Evolutionary conservation across 2,329 filamentous ascomycete species (phyloP), one percentile per base, ranked within the genome.

Genomic region (Periconia macrospinosa): DNA sequence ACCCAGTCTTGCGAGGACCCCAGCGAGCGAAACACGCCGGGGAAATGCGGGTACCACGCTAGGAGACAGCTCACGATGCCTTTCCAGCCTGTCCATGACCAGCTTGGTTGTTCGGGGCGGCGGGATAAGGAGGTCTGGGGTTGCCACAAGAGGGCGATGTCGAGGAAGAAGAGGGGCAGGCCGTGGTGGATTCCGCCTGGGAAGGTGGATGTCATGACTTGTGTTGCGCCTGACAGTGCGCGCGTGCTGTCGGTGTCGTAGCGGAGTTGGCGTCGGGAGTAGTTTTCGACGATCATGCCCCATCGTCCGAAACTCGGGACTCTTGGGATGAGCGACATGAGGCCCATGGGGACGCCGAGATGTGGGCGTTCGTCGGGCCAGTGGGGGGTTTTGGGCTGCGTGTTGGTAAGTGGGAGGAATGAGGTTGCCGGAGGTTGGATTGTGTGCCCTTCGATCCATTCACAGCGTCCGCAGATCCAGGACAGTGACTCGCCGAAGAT

Each of bases 121-220:
- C 45, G 23, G 11, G 30, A 23, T 13, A 46, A 20, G n/a, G 10
- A n/a, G 6, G 33, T 2, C 19, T 20, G 20, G 18, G 54, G 54
- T 35, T 52, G 40, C 61, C 60, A 65, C 2, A 61, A 47, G 3
- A 63, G 43, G 2, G 58, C 54, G 14, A 54, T 37, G 41, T 61
- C 58, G 43, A 65, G 61, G 50, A 54, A 56, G 13, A 61, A 49
- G 23, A 53, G 45, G 2, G 61, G 61, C 6, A 63, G 45, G 9
- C 61, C 58, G 13, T 49, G 53, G 23, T 56, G 30, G 17, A 63
- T 50, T 1, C 60, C 58, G 9, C 48, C 48, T 2, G 45, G 44
- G 30, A 65, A 58, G 9, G 47, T 42, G 8, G 40, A 23, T 2
- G 33, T 20, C 41, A 62, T 44, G 6, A 51, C 50, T 17, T 53